A percentile compares a stretch with the other conserved stretches of the same genome.
Evolutionary conservation across 495 filamentous ascomycete species (phyloP).

Genomic region (Gamarada debralockiae): DNA sequence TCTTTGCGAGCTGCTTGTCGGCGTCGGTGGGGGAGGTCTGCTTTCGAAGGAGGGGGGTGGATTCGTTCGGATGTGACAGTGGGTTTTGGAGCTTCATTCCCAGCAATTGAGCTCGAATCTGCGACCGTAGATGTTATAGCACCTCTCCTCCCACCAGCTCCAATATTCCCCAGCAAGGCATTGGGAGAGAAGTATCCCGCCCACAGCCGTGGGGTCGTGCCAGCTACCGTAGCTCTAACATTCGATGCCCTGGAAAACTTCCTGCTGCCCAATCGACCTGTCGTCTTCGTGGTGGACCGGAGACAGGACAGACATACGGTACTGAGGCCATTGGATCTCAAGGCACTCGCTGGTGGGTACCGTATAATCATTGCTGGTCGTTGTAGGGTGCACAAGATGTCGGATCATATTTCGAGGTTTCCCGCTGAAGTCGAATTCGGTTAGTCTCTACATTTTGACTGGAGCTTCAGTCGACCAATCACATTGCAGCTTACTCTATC

Average conservation of each 20-base stretch:
- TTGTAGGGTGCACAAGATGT: background rate
- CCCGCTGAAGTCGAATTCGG: too few species aligned
- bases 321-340: slow-evolving; percentile 19
- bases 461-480: too few species aligned
- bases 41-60: slow-evolving; percentile 3
- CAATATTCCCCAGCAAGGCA: slow-evolving; percentile 17
- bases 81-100: slow-evolving; percentile 16
- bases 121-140: slow-evolving; percentile 11
- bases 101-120: slow-evolving; percentile 9
- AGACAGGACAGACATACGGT: slow-evolving; percentile 22
- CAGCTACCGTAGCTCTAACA: slow-evolving; percentile 10
- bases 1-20: slow-evolving; percentile 18
- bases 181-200: slow-evolving; percentile 24
- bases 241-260: slow-evolving; percentile 17
- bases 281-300: background rate
- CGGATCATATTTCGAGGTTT: too few species aligned
- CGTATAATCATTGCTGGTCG: slow-evolving; percentile 25
- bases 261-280: slow-evolving; percentile 7
- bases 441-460: too few species aligned
- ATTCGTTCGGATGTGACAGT: background rate
- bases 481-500: too few species aligned
- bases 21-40: slow-evolving; percentile 23
- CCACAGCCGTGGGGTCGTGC: slow-evolving; percentile 11
- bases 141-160: slow-evolving; percentile 12
- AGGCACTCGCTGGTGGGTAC: slow-evolving; percentile 17